A percentile compares a stretch with the other conserved stretches of the same genome.
These are phyloP conservation scores for Hibiscus syriacus DNA, from an alignment of 345 rosid genomes.

Conservation along the genomic window DNA sequence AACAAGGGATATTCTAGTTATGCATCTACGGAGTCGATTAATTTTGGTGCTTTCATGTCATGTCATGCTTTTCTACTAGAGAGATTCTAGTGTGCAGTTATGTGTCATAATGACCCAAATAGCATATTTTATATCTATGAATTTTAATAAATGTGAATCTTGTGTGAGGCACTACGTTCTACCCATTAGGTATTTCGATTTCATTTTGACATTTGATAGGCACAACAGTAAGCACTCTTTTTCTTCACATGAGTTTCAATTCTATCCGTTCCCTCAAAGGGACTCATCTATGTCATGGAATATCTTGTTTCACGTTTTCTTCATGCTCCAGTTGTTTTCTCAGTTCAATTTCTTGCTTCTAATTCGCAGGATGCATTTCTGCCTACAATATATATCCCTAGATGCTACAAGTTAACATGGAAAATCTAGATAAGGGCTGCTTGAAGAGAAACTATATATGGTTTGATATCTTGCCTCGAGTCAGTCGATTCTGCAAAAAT, in stretches of 20 bases:
- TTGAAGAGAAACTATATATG: neutral
- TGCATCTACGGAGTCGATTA: conserved; percentile 25
- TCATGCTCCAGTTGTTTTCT: neutral
- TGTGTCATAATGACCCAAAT: conserved; percentile 24
- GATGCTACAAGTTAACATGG: neutral
- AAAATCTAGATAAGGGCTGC: conserved; percentile 11
- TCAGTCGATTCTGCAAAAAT: neutral
- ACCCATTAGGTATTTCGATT: conserved; percentile 2
- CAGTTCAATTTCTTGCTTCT: neutral
- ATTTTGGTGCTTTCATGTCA: conserved; percentile 22
- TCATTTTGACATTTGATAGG: conserved; percentile 7
- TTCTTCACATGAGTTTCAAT: neutral
- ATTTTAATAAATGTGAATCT: conserved; percentile 22
- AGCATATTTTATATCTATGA: conserved; percentile 31
- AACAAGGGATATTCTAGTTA: conserved; percentile 23
- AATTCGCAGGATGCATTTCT: conserved; percentile 28
- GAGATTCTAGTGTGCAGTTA: conserved; percentile 21
- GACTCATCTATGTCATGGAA: neutral
- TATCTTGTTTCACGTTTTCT: neutral
- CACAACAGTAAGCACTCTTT: neutral
- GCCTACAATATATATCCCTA: neutral
- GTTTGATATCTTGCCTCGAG: neutral
- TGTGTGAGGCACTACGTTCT: conserved; percentile 8
- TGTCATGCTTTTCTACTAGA: conserved; percentile 20
- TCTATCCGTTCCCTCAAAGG: neutral